These are phyloP conservation scores for Phascolomyces articulosus DNA, from an alignment of 371 early-diverging fungal species.

Conservation along the genomic window DNA sequence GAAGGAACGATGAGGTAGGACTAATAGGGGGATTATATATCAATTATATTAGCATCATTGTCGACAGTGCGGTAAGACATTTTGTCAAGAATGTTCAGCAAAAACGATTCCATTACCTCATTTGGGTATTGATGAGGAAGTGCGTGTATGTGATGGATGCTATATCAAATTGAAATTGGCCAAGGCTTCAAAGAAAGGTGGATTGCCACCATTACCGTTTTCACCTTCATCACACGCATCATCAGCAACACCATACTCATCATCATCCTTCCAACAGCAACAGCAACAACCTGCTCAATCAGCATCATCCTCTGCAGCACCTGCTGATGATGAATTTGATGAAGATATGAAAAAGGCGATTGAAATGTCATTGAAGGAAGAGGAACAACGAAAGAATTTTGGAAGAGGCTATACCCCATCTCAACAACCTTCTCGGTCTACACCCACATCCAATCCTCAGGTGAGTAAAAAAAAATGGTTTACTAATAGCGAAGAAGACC, in stretches of 20 bases:
- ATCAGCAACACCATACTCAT: neutral
- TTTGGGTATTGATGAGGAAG: conserved; percentile 86
- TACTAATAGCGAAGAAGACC: too few species aligned
- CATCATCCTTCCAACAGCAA: neutral
- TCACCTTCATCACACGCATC: neutral
- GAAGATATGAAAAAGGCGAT: conserved; percentile 91
- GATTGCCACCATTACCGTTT: conserved; percentile 16
- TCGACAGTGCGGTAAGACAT: conserved; percentile 93
- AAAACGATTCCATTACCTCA: conserved; percentile 84
- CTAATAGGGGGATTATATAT: neutral
- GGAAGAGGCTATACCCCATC: conserved; percentile 37
- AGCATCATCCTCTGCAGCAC: neutral
- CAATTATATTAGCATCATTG: conserved; percentile 81
- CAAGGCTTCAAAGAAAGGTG: conserved; percentile 29
- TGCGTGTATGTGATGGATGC: conserved; percentile 95
- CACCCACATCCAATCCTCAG: conserved; percentile 10
- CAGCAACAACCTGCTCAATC: neutral
- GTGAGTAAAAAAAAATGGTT: neutral
- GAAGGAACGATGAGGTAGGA: neutral
- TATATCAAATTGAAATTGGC: conserved; percentile 68
- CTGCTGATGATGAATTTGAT: conserved; percentile 62
- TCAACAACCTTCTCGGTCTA: conserved; percentile 2
- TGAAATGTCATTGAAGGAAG: conserved; percentile 82
- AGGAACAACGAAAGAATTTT: conserved; percentile 57
- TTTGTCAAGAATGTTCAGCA: conserved; percentile 91